Base-by-base conservation (phyloP, 2,329 filamentous ascomycete genomes). In the Helicocarpus griseus region DNA sequence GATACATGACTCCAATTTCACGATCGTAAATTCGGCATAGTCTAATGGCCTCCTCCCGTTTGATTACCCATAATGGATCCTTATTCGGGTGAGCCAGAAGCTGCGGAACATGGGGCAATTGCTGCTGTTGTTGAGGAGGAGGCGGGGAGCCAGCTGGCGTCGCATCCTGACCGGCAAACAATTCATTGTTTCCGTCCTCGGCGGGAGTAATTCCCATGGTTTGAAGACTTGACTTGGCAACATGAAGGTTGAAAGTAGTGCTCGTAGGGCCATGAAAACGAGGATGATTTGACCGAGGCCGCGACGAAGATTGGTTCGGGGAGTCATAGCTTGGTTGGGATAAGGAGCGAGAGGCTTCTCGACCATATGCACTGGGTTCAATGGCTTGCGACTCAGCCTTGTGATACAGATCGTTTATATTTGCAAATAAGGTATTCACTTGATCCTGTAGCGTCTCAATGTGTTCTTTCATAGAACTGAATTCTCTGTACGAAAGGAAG, bases 1-100 rank as follows among this genome's bases (percentile, higher is more conserved):
- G 91, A 65, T 95, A 95, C 88, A 95, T 94, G 61, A 91, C 80
- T 40, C 88, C 88, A 61, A 94, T 84, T 65, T 96, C 90, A 60
- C 96, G 89, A 58, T 95, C 87, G 63, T 93, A 91, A 0, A 94
- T 74, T 13, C 80, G 77, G 57, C 87, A 88, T 13, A 96, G 71
- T 1, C 88, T 81, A 19, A 91, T 67, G 61, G 93, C 87, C 63
- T 96, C 89, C 33, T 89, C 82, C 61, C 85, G 83, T 50, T 80
- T 79, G 46, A 94, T 79, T 6, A 82, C 77, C 81, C 89, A 90
- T 26, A 97, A 78, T 0, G 89, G 89, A 63, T 96, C 91, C 61
- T 83, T 76, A 55, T 72, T 71, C 2, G 63, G 70, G 62, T 76
- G 75, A 22, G 72, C 63, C 14, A 58, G 60, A 45, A 63, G 58